Evolutionary conservation across 768 basidiomycete species (phyloP), one percentile per base, ranked within the genome.

Genomic region (Artomyces pyxidatus): DNA sequence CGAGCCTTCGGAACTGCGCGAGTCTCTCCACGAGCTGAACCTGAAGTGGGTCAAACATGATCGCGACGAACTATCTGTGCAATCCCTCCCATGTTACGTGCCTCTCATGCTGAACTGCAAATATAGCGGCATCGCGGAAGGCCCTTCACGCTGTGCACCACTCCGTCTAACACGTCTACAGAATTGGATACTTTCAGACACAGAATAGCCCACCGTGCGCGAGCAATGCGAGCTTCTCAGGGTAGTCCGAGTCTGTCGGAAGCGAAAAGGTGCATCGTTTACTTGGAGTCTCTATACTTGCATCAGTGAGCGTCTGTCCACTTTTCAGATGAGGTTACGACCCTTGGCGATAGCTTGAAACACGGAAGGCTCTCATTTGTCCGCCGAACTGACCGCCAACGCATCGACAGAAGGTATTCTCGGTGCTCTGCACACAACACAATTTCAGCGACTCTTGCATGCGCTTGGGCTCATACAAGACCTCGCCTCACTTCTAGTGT

Each of bases 221-320:
- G 94, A 96, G 71, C 96, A 96, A 67, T 80, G 91, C 27, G 90
- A 94, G 54, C 75, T 96, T 41, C 72, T 94, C 37, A 80, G 77
- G 25, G 85, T 92, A 38, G 79, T 93, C 4, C 91, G 86, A 58
- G 87, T 93, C 52, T 71, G 74, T 37, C 60, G 73, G 6, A 78
- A 85, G 59, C 78, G 85, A 46, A 86, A 92, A 52, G 87, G 92
- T 91, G 48, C 47, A 74, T 59, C 6, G 11, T 16, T 41, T 11
- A 5, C 19, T n/a, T n/a, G n/a, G 44, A 41, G 26, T 51, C 28
- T 39, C n/a, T 28, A 32, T 41, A n/a, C 26, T 35, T 25, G n/a
- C n/a, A n/a, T n/a, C n/a, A n/a, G n/a, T n/a, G n/a, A n/a, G n/a
- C n/a, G n/a, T n/a, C n/a, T n/a, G n/a, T n/a, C n/a, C n/a, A n/a